Evolutionary conservation across 2,329 filamentous ascomycete genomes (phyloP), one percentile per base, ranked within the genome.

Genomic region (Rachicladosporium sp.): DNA sequence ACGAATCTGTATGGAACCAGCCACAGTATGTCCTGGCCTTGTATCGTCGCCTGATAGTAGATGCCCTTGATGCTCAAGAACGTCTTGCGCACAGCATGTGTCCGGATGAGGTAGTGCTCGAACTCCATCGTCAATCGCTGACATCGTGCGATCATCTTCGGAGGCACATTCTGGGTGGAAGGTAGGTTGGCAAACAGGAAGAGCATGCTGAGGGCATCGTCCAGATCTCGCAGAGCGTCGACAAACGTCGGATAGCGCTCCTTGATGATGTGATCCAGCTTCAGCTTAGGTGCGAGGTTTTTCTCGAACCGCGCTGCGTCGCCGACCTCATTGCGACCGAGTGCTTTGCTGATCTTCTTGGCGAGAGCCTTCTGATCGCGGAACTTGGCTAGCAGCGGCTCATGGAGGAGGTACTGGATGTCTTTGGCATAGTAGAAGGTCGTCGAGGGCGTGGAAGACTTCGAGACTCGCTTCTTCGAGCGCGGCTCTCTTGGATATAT

Each of bases 11-110:
- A 98, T 1, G 91, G 91, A 8, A 95, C 89, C 31, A 98, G 72
- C 91, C 91, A 98, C 49, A 96, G 71, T 36, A 98, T 82, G 56
- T 96, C 89, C 66, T 98, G 88, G 36, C 91, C 91, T 62, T 95
- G 86, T 46, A 98, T 93, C 37, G 81, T 95, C 15, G 89, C 91
- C 67, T 96, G 89, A 66, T 96, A 98, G 69, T 98, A 98, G 56
- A 98, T 96, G 46, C 91, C 91, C 72, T 98, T 98, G 66, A 98
- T 96, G 2, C 87, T 94, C 49, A 98, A 68, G 69, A 98, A 98
- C 0, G 88, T 94, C 68, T 95, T 96, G 57, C 85, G 82, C 52
- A 98, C 68, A 53, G 84, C 87, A 65, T 93, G 78, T 32, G 89
- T 93, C 35, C 80, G 76, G 58, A 98, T 98, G 46, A 98, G 73